Evolutionary conservation across 495 filamentous ascomycete genomes (phyloP).

Genomic region (Tricharina praecox): DNA sequence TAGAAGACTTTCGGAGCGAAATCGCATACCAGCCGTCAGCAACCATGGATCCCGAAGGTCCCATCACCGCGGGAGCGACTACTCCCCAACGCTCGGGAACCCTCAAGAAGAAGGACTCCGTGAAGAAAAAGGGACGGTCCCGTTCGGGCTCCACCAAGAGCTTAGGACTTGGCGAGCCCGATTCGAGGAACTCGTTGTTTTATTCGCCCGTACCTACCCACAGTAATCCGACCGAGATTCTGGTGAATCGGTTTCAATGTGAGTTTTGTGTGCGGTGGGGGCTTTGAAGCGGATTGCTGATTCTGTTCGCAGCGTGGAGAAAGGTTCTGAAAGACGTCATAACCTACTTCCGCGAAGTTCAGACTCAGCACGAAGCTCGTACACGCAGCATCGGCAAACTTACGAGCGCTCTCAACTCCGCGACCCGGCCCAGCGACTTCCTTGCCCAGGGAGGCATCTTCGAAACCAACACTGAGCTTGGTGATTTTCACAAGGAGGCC

Average conservation of each 20-base stretch:
- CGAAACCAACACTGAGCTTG: constrained; percentile 66
- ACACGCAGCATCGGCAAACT: constrained; percentile 70
- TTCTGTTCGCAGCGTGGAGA: constrained; percentile 54
- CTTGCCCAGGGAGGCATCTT: constrained; percentile 63
- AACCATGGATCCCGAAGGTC: constrained; percentile 7
- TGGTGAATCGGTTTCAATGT: constrained; percentile 85
- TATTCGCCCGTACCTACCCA: constrained; percentile 74
- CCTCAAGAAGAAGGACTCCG: constrained; percentile 67
- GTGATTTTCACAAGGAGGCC: constrained; percentile 67
- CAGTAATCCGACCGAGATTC: constrained; percentile 72
- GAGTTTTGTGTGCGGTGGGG: constrained; percentile 21
- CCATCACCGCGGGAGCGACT: constrained; percentile 2
- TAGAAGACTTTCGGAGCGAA: constrained; percentile 13
- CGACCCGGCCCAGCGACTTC: constrained; percentile 40
- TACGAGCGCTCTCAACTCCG: constrained; percentile 67
- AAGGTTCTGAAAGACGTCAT: constrained; percentile 92
- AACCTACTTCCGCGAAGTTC: constrained; percentile 83
- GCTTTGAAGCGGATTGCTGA: neutral
- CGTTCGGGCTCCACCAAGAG: constrained; percentile 50
- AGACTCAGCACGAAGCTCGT: constrained; percentile 73
- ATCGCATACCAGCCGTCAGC: neutral
- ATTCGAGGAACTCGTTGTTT: constrained; percentile 55
- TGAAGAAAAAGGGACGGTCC: constrained; percentile 50
- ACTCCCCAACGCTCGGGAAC: constrained; percentile 29
- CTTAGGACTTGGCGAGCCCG: constrained; percentile 38